Conservation (phyloP, 1,284 basidiomycete genomes). For the Cystobasidiaceae sp. region DNA sequence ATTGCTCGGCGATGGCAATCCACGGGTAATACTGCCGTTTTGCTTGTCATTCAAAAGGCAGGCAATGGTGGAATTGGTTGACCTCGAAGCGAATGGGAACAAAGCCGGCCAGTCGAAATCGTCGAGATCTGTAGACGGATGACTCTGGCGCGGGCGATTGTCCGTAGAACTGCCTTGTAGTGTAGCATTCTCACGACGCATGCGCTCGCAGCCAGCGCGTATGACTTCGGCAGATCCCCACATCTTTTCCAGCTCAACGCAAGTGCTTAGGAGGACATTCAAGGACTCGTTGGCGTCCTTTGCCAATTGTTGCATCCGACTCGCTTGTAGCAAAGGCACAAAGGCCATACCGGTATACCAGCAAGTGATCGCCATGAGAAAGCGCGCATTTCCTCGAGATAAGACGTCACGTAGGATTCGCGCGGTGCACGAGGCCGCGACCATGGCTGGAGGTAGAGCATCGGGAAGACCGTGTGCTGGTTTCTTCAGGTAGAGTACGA, state of each 20-base stretch:
- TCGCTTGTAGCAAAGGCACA: not conserved
- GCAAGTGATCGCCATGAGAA: not conserved
- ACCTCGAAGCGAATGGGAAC: not conserved
- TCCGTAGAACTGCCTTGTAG: not conserved
- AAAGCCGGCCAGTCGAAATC: not conserved
- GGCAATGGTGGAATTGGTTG: not conserved
- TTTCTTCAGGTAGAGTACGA: not conserved
- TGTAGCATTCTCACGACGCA: not conserved
- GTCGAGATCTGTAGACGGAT: not conserved
- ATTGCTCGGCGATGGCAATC: not conserved
- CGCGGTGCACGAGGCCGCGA: not conserved
- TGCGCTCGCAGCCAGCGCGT: not conserved
- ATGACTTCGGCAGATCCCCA: not conserved
- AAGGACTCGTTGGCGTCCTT: not conserved
- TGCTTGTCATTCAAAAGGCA: not conserved
- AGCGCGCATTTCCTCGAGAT: not conserved
- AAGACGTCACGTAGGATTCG: not conserved
- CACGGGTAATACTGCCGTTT: not conserved
- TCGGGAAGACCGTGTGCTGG: not conserved
- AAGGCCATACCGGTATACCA: not conserved
- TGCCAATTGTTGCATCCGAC: not conserved
- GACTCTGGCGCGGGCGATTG: not conserved
- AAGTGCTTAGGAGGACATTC: not conserved
- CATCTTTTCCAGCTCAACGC: not conserved
- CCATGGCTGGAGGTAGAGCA: not conserved